Evolutionary conservation across 257 asterid species (phyloP).

Genomic region (Plectranthus barbatus): DNA sequence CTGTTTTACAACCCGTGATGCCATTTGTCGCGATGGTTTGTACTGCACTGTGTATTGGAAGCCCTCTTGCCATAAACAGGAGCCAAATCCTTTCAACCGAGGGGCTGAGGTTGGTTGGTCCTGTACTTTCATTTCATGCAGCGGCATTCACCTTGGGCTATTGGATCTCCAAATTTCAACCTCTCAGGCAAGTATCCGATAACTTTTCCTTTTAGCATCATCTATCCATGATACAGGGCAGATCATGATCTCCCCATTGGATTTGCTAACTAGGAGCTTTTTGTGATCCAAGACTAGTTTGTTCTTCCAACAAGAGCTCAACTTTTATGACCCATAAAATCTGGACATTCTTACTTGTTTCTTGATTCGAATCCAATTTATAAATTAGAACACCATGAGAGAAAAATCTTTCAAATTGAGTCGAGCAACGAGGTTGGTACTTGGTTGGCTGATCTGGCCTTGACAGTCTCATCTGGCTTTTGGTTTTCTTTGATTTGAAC

Average conservation of each 20-base stretch:
- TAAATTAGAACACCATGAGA: neutral
- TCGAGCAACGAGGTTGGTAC: neutral
- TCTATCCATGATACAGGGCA: neutral
- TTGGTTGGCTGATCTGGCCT: neutral
- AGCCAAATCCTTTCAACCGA: constrained; percentile 75
- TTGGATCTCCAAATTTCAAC: constrained; percentile 70
- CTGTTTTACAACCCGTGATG: constrained; percentile 83
- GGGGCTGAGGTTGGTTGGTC: constrained; percentile 73
- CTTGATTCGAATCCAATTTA: neutral
- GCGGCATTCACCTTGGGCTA: constrained; percentile 82
- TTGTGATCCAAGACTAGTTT: too few species aligned
- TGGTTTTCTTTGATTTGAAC: too few species aligned
- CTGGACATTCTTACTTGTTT: too few species aligned
- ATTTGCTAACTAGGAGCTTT: too few species aligned
- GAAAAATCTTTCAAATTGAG: neutral
- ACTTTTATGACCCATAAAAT: too few species aligned
- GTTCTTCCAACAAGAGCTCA: too few species aligned
- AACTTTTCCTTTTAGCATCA: neutral
- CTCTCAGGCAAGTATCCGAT: constrained; percentile 46
- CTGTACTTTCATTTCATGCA: constrained; percentile 75
- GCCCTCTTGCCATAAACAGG: constrained; percentile 92
- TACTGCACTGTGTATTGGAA: constrained; percentile 91
- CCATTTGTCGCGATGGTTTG: constrained; percentile 92
- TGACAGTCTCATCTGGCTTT: too few species aligned
- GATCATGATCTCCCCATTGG: neutral